Evolutionary conservation across 2,329 filamentous ascomycete genomes (phyloP), one percentile per base, ranked within the genome.

Genomic region (Trichoderma sp.): DNA sequence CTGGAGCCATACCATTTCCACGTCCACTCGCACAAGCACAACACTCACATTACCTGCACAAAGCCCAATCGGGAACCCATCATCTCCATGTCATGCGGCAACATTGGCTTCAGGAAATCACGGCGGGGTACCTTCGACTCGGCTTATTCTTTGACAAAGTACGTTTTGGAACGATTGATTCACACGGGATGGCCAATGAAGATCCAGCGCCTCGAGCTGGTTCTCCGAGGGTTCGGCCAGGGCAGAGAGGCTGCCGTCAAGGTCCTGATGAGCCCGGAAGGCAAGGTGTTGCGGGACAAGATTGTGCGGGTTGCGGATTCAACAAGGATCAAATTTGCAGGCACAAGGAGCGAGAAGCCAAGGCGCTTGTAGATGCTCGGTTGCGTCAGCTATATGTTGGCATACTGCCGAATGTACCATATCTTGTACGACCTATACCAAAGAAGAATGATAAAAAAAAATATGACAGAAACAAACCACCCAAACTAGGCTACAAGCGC

Each of bases 261-360:
- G 85, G 92, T 94, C 6, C 81, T 99, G 68, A 81, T 99, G 79
- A 94, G 94, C 39, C 89, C 85, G 25, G 94, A 99, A 78, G 95
- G 95, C 67, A 89, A 87, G 76, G 78, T 88, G 73, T 80, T 98
- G 72, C 87, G 93, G 72, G 83, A 86, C 35, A 89, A 91, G 82
- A 91, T 99, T 72, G 83, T 88, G 50, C 89, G 89, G 73, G 91
- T 99, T 70, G 89, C 92, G 35, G 95, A 99, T 81, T 85, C 88
- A 48, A 98, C 94, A 66, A 91, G 91, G 75, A 80, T 98, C 79
- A 99, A 99, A 84, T 97, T 98, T 84, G 95, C 94, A 81, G 96
- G 95, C 76, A 92, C 92, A 45, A 92, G 94, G 80, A 94, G 93
- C 83, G 87, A 86, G 79, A 92, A 90, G 78, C 90, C 89, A 45